Base-by-base conservation (phyloP, 108 stramenopile genomes). In the Heterococcus sp. region DNA sequence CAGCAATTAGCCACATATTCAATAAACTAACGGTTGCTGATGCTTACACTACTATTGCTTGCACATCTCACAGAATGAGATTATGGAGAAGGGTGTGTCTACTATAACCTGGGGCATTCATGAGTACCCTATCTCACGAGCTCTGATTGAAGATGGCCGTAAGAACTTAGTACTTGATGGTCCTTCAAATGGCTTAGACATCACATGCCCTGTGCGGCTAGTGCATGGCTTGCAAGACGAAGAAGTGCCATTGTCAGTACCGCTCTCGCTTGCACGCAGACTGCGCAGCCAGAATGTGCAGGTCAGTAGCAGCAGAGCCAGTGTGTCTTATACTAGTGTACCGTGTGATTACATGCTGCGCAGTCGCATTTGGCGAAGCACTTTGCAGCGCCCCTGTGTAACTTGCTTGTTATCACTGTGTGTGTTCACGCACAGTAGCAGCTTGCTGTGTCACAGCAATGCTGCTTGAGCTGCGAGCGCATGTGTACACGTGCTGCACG, bases 91-190 rank as follows among this genome's bases (percentile, higher is more conserved):
- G 27, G 88, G 88, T 4, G 65, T 82, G 32, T 39, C 84, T 3
- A 29, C 30, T 4, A 75, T 88, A 31, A 35, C 73, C 0, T 88
- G 88, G 88, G 88, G 88, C 3, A 40, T 35, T 21, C 46, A 58
- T 21, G 14, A 58, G 46, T 88, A 88, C 84, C 84, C 86, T 21
- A 87, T 88, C 74, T 58, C 67, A 35, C 32, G 46, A 46, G 30
- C 8, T 14, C 86, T 88, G 3, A 87, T 88, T 38, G 86, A 88
- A 69, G 88, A 88, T 70, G 88, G 84, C 2, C 65, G 84, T 2
- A 65, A 84, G 14, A 86, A 88, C 84, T 82, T 85, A 28, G 46
- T 88, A 35, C 73, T 88, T 29, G 63, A 65, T 30, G 78, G 78
- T 14, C 64, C 70, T 36, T 64, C 37, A 21, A 70, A 69, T 21